These are phyloP conservation scores for Cytospora chrysosperma DNA, from an alignment of 2,329 filamentous ascomycete species.

Conservation along the genomic window DNA sequence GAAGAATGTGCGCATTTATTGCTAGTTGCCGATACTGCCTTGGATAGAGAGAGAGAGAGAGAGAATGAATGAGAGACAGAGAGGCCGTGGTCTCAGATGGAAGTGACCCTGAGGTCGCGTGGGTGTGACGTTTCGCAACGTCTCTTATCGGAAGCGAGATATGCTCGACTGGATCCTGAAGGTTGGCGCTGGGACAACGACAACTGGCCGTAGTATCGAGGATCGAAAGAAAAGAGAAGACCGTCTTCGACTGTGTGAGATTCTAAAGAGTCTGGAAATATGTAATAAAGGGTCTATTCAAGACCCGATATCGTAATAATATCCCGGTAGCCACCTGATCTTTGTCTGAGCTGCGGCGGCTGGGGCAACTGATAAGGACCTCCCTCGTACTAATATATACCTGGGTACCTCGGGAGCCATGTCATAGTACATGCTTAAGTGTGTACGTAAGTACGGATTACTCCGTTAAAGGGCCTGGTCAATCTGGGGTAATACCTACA, in stretches of 20 bases:
- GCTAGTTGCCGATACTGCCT: not conserved
- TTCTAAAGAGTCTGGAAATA: not conserved
- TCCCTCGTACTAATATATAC: too few species aligned
- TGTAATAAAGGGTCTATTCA: constrained; percentile 12
- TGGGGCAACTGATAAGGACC: not conserved
- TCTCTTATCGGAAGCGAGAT: constrained; percentile 18
- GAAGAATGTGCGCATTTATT: not conserved
- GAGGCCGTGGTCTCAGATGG: constrained; percentile 1
- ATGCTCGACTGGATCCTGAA: constrained; percentile 2
- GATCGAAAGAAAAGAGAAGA: too few species aligned
- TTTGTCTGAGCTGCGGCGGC: not conserved
- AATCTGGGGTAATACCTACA: not conserved
- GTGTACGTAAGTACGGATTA: too few species aligned
- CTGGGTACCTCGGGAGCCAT: not conserved
- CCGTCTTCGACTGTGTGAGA: too few species aligned
- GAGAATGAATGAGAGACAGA: too few species aligned
- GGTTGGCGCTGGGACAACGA: not conserved
- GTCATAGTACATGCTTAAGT: not conserved
- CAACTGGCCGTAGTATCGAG: not conserved
- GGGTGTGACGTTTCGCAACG: constrained; percentile 11
- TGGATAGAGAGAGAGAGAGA: not conserved
- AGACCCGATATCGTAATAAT: constrained; percentile 18
- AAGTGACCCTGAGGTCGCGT: constrained; percentile 5
- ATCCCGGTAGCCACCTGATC: constrained; percentile 6
- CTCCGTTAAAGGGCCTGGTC: too few species aligned